Evolutionary conservation across 345 rosid genomes (phyloP).

Genomic region (Limnanthes douglasii): DNA sequence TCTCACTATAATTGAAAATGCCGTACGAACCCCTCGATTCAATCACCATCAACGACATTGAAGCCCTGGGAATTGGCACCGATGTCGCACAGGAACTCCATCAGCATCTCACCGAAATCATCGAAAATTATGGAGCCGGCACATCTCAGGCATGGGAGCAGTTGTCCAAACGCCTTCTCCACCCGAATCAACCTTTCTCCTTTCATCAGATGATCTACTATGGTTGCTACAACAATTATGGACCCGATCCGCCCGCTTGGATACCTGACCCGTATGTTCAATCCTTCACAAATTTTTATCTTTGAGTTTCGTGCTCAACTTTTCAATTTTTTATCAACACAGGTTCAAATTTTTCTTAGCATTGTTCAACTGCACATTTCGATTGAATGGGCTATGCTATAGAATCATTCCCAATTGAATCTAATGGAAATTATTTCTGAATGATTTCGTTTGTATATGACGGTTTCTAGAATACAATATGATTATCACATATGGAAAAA

Average conservation of each 20-base stretch:
- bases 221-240: slow-evolving; percentile 67
- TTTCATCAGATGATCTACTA: slow-evolving; percentile 81
- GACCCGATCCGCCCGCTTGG: slow-evolving; percentile 93
- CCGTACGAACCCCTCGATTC: slow-evolving; percentile 30
- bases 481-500: too few relatives aligned
- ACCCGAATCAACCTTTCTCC: slow-evolving; percentile 66
- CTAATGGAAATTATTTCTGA: too few relatives aligned
- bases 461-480: too few relatives aligned
- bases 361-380: too few relatives aligned
- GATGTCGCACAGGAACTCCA: slow-evolving; percentile 23
- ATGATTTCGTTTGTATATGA: too few relatives aligned
- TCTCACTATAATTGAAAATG: too few relatives aligned
- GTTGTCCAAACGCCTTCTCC: slow-evolving; percentile 37
- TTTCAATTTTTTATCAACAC: neutral
- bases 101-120: slow-evolving; percentile 24
- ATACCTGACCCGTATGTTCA: slow-evolving; percentile 65
- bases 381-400: too few relatives aligned
- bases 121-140: slow-evolving; percentile 17
- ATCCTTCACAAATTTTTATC: neutral
- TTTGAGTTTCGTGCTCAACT: neutral
- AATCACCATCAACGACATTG: slow-evolving; percentile 36
- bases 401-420: too few relatives aligned
- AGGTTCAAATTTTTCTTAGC: too few relatives aligned
- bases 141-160: slow-evolving; percentile 38
- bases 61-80: slow-evolving; percentile 38